These are phyloP conservation scores for Tuber borchii DNA, from an alignment of 495 filamentous ascomycete genomes.

Conservation along the genomic window DNA sequence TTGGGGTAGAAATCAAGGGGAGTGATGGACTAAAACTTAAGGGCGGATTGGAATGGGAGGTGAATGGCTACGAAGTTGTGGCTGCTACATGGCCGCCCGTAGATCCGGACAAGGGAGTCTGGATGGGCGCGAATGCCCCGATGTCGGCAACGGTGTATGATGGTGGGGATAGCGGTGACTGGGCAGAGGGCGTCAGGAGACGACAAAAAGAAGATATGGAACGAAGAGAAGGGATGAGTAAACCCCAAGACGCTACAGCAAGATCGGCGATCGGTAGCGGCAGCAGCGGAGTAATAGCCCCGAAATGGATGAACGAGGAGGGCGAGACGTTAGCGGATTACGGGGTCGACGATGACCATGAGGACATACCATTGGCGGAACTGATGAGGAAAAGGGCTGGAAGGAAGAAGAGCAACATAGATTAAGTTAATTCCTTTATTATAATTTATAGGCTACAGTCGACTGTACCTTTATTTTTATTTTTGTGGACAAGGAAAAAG, in stretches of 20 bases:
- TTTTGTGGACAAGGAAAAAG: neutral
- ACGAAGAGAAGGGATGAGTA: constrained; percentile 39
- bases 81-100: constrained; percentile 69
- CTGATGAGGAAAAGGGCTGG: constrained; percentile 50
- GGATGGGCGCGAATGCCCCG: constrained; percentile 29
- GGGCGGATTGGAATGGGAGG: constrained; percentile 54
- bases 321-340: constrained; percentile 83
- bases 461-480: neutral
- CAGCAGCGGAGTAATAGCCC: constrained; percentile 21
- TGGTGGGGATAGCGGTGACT: constrained; percentile 52
- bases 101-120: constrained; percentile 69
- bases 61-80: constrained; percentile 80
- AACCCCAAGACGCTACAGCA: constrained; percentile 43
- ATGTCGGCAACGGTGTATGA: constrained; percentile 40
- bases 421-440: neutral
- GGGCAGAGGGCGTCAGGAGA: constrained; percentile 42
- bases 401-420: neutral
- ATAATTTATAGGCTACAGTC: neutral
- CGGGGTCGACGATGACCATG: constrained; percentile 67
- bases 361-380: constrained; percentile 72
- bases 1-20: constrained; percentile 17
- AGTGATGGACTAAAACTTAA: constrained; percentile 13
- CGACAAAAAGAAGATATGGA: constrained; percentile 53
- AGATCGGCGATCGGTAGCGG: constrained; percentile 33
- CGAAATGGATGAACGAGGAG: constrained; percentile 75